Evolutionary conservation across 176 grass and related monocot species (phyloP).

Genomic region (Aegilops longissima): DNA sequence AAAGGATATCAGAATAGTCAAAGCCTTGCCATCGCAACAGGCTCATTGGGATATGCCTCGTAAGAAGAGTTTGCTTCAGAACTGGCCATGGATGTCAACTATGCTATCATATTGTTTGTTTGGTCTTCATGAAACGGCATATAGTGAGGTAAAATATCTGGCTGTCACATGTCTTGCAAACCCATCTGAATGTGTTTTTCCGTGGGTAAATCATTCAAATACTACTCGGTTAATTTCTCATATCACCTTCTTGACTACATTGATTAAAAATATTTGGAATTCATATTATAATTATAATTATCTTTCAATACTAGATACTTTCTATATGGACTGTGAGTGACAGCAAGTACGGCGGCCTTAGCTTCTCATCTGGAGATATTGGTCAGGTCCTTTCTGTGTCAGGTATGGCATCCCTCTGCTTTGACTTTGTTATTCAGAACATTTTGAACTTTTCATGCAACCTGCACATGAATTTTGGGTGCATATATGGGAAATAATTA

Average conservation of each 20-base stretch:
- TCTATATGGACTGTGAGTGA: constrained; percentile 71
- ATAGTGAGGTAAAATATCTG: constrained; percentile 56
- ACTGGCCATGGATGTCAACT: constrained; percentile 72
- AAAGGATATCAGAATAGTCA: constrained; percentile 15
- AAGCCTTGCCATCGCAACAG: constrained; percentile 27
- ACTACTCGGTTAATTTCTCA: not conserved
- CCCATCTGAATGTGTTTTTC: not conserved
- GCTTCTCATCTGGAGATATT: constrained; percentile 59
- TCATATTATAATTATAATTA: not conserved
- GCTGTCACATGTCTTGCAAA: not conserved
- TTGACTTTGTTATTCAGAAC: not conserved
- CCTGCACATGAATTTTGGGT: not conserved
- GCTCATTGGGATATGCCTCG: constrained; percentile 8
- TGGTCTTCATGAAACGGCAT: constrained; percentile 77
- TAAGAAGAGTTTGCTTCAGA: constrained; percentile 56
- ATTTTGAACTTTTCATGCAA: constrained; percentile 25
- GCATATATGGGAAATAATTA: not conserved
- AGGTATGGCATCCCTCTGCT: constrained; percentile 40
- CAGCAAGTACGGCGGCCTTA: constrained; percentile 65
- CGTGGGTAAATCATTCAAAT: not conserved
- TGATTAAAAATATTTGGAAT: not conserved
- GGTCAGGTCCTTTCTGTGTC: constrained; percentile 65
- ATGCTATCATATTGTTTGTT: constrained; percentile 65
- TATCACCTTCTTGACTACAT: not conserved
- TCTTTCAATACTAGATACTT: constrained; percentile 52